phyloP scores from a whole-genome alignment of 148 eudicot genomes.

The Chenopodium album region DNA sequence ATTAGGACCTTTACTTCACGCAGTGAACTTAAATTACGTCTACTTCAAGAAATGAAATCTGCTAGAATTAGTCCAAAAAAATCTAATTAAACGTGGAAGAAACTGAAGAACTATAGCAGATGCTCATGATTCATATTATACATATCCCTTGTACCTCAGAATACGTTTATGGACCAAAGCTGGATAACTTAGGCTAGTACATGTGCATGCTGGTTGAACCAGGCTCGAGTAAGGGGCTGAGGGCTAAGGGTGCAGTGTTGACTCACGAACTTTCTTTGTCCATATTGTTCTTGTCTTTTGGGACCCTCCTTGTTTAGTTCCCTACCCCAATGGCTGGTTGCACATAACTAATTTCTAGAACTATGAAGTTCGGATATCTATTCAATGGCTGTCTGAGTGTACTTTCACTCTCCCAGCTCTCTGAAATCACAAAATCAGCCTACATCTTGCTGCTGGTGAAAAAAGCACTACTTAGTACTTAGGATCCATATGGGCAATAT shows the following conservation, averaged over 20 bases:
- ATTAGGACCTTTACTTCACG: not conserved
- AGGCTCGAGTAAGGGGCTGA: not conserved
- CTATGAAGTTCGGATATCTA: too few relatives aligned
- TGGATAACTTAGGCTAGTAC: not conserved
- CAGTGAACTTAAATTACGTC: not conserved
- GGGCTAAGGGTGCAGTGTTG: not conserved
- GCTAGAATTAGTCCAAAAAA: not conserved
- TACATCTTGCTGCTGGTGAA: not conserved
- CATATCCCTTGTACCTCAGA: not conserved
- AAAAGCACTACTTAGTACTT: not conserved
- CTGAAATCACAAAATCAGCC: not conserved
- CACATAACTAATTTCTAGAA: too few relatives aligned
- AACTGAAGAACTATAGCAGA: not conserved
- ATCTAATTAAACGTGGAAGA: not conserved
- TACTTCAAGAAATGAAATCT: not conserved
- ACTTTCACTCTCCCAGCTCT: not conserved
- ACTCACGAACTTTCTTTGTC: not conserved
- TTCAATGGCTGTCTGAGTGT: not conserved
- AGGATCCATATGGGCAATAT: not conserved
- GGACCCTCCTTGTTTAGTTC: not conserved
- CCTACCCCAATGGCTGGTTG: not conserved
- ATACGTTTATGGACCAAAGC: not conserved
- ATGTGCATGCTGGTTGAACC: not conserved
- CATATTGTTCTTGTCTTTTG: not conserved
- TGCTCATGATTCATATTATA: too few relatives aligned